Conservation (phyloP, 2,329 filamentous ascomycete genomes). For the Phoma sp. region DNA sequence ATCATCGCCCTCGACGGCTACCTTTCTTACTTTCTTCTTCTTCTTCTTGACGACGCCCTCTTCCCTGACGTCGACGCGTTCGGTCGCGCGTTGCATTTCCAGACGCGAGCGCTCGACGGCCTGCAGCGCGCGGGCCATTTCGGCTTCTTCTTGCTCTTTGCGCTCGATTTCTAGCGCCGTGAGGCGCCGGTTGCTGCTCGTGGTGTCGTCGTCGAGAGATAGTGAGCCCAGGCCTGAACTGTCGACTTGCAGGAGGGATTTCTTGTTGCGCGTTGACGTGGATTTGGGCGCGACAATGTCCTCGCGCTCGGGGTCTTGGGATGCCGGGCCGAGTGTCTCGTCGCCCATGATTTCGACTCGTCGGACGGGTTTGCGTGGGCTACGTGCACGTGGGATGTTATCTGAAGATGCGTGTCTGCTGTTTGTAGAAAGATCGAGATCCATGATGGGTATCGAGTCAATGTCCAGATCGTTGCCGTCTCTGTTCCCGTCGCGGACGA, state of each 20-base stretch:
- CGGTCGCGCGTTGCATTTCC: slow-evolving; percentile 86
- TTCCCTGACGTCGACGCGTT: slow-evolving; percentile 73
- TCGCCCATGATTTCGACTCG: slow-evolving; percentile 56
- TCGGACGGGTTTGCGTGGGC: slow-evolving; percentile 41
- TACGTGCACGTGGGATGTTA: slow-evolving; percentile 30
- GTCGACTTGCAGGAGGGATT: slow-evolving; percentile 80
- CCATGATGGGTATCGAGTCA: slow-evolving; percentile 94
- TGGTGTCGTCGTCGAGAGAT: slow-evolving; percentile 65
- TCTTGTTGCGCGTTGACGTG: slow-evolving; percentile 56
- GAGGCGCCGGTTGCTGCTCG: slow-evolving; percentile 28
- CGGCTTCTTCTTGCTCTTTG: slow-evolving; percentile 77
- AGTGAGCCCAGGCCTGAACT: slow-evolving; percentile 80
- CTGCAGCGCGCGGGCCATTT: slow-evolving; percentile 87
- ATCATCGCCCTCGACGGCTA: slow-evolving; percentile 62
- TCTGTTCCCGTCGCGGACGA: slow-evolving; percentile 70
- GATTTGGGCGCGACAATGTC: slow-evolving; percentile 37
- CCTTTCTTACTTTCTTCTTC: slow-evolving; percentile 57
- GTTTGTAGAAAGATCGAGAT: slow-evolving; percentile 72
- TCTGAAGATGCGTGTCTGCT: slow-evolving; percentile 23
- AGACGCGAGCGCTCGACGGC: slow-evolving; percentile 86
- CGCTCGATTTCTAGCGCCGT: slow-evolving; percentile 65
- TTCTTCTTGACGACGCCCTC: slow-evolving; percentile 70
- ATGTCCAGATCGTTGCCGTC: slow-evolving; percentile 79
- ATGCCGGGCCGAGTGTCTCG: slow-evolving; percentile 53
- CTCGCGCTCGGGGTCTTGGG: slow-evolving; percentile 36